Base-by-base conservation (phyloP, 345 rosid species). In the Nephelium lappaceum region DNA sequence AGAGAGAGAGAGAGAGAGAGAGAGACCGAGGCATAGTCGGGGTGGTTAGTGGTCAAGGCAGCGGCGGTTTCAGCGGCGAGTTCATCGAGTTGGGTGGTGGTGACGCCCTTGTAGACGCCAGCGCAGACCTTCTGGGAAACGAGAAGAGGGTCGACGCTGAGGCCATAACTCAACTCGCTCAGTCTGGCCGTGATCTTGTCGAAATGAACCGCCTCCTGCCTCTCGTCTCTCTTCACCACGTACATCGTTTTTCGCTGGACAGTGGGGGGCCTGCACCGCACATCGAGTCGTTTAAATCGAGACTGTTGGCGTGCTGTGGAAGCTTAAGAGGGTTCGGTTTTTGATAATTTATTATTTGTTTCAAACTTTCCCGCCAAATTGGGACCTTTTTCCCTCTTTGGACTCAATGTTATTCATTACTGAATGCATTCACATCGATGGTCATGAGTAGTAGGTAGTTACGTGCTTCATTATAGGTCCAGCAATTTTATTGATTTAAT, bases 1-100 rank as follows among this genome's bases (percentile, higher is more conserved):
- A 47, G 53, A 47, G 3, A 14, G 15, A 49, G 55, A 49, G 5
- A 49, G 36, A 47, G n/a, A 47, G 80, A 85, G 95, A 49, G 80
- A 81, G 25, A 95, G 12, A 95, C 97, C 36, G 93, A 95, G 9
- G 99, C 97, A 75, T 95, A 95, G 80, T 94, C 98, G 11, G 98
- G 97, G 81, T 95, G 98, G 66, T 92, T 90, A 6, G 90, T 85
- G 0, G 98, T 94, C 99, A 96, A 83, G 47, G 95, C 93, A 57
- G 98, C 97, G 8, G 98, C 97, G 5, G 99, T 96, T 74, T 96
- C 99, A 0, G 97, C 95, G 6, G 98, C 97, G 83, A 96, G 86
- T 67, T 96, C 97, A 77, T 96, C 99, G 14, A 96, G 95, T 79
- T 96, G 95, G 68, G 93, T 88, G 27, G 98, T 94, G 11, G 97